Evolutionary conservation across 371 early-diverging fungal species (phyloP).

Genomic region (Actinomucor elegans): DNA sequence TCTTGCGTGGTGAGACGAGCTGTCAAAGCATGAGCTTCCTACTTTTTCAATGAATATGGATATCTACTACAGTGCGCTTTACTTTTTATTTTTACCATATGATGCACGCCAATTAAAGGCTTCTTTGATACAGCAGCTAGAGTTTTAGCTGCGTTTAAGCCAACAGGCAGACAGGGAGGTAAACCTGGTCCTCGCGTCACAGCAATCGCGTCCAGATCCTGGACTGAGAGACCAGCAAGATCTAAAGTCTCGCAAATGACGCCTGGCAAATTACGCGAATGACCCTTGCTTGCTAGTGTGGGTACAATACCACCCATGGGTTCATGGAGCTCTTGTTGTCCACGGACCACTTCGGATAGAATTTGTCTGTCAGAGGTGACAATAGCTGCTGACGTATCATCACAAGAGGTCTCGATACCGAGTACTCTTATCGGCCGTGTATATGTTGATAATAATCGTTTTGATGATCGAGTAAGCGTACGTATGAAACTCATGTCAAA

Average conservation of each 20-base stretch:
- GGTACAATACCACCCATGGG: conserved; percentile 85
- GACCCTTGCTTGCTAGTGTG: conserved; percentile 70
- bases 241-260: conserved; percentile 68
- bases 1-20: conserved; percentile 52
- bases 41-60: too few relatives aligned
- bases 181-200: conserved; percentile 86
- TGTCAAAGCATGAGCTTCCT: conserved; percentile 78
- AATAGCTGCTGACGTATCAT: conserved; percentile 82
- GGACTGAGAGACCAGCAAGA: conserved; percentile 49
- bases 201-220: conserved; percentile 77
- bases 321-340: conserved; percentile 76
- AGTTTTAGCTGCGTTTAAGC: conserved; percentile 78
- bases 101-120: conserved; percentile 83
- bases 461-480: background rate
- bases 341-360: conserved; percentile 62
- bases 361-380: conserved; percentile 72
- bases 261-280: conserved; percentile 65
- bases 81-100: conserved; percentile 70
- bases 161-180: conserved; percentile 73
- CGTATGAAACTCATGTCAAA: conserved; percentile 4
- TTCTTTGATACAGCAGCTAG: conserved; percentile 71
- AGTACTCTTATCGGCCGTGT: conserved; percentile 47
- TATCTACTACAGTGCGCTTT: too few relatives aligned
- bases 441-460: conserved; percentile 1
- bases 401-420: conserved; percentile 84